Percentiles rank a stretch among this genome's conserved stretches.
These are phyloP conservation scores for Pyracantha coccinea DNA, from an alignment of 331 rosid genomes.

Conservation along the genomic window DNA sequence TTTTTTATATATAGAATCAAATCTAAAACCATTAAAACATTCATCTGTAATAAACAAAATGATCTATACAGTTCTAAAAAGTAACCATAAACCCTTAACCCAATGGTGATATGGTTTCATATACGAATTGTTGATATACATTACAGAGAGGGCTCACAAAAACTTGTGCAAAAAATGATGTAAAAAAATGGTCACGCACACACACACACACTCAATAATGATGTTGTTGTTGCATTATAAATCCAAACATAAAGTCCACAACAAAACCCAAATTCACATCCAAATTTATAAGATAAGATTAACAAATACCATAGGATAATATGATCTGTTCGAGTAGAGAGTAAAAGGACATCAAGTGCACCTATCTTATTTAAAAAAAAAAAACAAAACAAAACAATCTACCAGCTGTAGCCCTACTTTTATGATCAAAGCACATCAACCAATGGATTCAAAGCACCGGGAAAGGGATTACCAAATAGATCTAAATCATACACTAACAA, in stretches of 20 bases:
- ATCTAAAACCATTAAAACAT: too few relatives aligned
- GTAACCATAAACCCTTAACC: too few relatives aligned
- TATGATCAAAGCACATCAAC: not conserved
- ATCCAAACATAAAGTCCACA: conserved; percentile 21
- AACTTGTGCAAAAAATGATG: too few relatives aligned
- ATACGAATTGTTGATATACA: too few relatives aligned
- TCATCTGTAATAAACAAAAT: too few relatives aligned
- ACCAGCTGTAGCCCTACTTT: not conserved
- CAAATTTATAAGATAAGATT: conserved; percentile 33
- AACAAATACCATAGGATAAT: conserved; percentile 16
- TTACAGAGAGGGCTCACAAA: too few relatives aligned
- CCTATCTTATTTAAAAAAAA: conserved; percentile 1
- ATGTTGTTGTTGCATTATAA: conserved; percentile 44
- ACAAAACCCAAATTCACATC: conserved; percentile 15
- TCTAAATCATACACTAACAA: not conserved
- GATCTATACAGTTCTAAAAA: too few relatives aligned
- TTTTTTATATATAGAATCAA: too few relatives aligned
- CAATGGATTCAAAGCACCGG: not conserved
- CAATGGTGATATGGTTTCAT: too few relatives aligned
- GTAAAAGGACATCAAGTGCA: not conserved
- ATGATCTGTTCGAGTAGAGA: conserved; percentile 21
- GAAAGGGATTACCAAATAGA: not conserved
- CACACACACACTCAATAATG: conserved; percentile 20
- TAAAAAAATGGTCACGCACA: too few relatives aligned
- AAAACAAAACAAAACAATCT: not conserved